Evolutionary conservation across 768 basidiomycete species (phyloP), one percentile per base, ranked within the genome.

Genomic region (Pisolithus microcarpus): DNA sequence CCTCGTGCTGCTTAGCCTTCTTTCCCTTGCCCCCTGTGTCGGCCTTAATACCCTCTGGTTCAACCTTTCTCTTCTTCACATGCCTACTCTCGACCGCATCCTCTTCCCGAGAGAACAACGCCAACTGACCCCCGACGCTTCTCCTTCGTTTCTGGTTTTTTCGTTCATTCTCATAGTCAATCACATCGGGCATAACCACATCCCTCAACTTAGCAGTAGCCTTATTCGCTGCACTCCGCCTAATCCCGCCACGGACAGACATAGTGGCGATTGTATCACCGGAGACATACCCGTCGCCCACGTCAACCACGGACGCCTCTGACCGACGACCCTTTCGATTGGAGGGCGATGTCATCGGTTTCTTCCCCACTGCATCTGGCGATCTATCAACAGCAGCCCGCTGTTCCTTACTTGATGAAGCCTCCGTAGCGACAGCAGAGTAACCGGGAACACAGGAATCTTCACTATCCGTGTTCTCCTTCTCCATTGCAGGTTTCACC

Each of bases 161-260:
- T 72, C 78, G 73, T 69, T 91, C 83, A 57, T 77, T 77, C 62
- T 90, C 79, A 59, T 75, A 91, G 51, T 72, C 77, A 38, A 82
- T 56, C 3, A 89, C 73, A 56, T 92, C 90, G 0, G 89, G 89
- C 82, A 91, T 91, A 51, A 91, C 70, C 47, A 71, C 69, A 7
- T 77, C 70, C 40, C 70, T 71, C 44, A 81, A 57, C 38, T 69
- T 69, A 46, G 69, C 66, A 4, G 64, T 70, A 8, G 79, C 80
- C 49, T 69, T 78, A 66, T 61, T 82, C 53, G 70, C 80, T 61
- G 73, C 91, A 56, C 68, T 72, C 58, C 75, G 82, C 69, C 72
- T 23, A 65, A 51, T 52, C n/a, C 63, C 61, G 0, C 44, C 45
- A 30, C 61, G 65, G 15, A 49, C 49, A 10, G 58, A 63, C 8